phyloP scores from a whole-genome alignment of 805 yeast genomes.

The Tetrapisispora arboricola region DNA sequence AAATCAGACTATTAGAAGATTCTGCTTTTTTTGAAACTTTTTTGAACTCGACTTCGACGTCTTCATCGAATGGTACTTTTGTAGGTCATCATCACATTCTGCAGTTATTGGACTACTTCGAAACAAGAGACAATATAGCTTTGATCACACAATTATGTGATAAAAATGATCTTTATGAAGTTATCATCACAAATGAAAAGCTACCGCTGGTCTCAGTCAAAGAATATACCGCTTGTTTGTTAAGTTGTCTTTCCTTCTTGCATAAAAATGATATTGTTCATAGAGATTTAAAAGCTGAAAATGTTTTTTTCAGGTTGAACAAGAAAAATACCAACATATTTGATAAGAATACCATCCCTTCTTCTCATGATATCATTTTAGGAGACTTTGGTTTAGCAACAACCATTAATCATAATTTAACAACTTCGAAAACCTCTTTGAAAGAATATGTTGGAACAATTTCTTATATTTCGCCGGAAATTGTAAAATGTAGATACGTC shows the following conservation, averaged over 20 bases:
- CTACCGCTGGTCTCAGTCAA: constrained; percentile 38
- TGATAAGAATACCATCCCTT: constrained; percentile 23
- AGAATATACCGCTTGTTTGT: constrained; percentile 39
- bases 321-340: neutral
- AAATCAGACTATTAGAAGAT: constrained; percentile 26
- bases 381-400: constrained; percentile 53
- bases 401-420: constrained; percentile 29
- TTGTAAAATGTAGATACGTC: constrained; percentile 33
- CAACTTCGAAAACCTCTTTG: constrained; percentile 24
- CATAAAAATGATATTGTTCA: constrained; percentile 55
- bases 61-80: constrained; percentile 12
- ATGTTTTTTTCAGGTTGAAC: constrained; percentile 40
- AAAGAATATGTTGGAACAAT: constrained; percentile 55
- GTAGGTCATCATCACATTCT: constrained; percentile 42
- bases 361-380: constrained; percentile 28
- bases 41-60: too few relatives aligned
- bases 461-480: constrained; percentile 69
- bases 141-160: constrained; percentile 57
- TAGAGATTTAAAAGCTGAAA: constrained; percentile 66
- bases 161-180: constrained; percentile 61
- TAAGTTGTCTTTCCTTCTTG: constrained; percentile 47
- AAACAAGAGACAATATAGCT: constrained; percentile 45
- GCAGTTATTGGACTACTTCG: constrained; percentile 58
- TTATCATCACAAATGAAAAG: constrained; percentile 38
- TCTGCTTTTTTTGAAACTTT: too few relatives aligned